Evolutionary conservation across 345 rosid species (phyloP).

Genomic region (Salix udensis): DNA sequence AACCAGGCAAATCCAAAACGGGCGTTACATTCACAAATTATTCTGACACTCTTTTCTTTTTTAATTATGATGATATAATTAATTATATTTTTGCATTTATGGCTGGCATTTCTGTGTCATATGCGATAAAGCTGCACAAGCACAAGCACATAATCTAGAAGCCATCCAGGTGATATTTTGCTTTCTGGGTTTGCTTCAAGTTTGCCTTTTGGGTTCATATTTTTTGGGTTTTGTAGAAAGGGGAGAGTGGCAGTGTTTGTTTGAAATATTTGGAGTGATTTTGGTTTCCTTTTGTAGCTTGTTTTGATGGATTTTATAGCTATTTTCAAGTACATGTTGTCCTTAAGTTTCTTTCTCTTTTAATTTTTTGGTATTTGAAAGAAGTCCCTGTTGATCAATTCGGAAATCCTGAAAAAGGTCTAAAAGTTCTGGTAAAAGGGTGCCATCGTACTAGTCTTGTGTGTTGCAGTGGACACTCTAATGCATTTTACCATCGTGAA

Average conservation of each 20-base stretch:
- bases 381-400: background rate
- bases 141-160: background rate
- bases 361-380: background rate
- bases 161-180: background rate
- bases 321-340: background rate
- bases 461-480: background rate
- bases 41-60: too few species aligned
- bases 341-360: background rate
- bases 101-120: background rate
- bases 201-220: background rate
- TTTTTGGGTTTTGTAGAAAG: background rate
- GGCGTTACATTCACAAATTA: background rate
- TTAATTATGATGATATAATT: background rate
- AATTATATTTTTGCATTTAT: background rate
- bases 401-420: background rate
- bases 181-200: conserved; percentile 4
- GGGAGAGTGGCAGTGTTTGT: conserved; percentile 1
- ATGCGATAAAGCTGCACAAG: background rate
- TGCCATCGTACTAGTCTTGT: background rate
- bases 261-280: conserved; percentile 6
- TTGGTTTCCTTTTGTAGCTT: background rate
- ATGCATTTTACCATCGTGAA: background rate
- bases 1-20: background rate
- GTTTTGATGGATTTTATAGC: background rate
- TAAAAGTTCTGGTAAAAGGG: background rate